Evolutionary conservation across 2,329 filamentous ascomycete species (phyloP).

Genomic region (Rutstroemia sydowiana): DNA sequence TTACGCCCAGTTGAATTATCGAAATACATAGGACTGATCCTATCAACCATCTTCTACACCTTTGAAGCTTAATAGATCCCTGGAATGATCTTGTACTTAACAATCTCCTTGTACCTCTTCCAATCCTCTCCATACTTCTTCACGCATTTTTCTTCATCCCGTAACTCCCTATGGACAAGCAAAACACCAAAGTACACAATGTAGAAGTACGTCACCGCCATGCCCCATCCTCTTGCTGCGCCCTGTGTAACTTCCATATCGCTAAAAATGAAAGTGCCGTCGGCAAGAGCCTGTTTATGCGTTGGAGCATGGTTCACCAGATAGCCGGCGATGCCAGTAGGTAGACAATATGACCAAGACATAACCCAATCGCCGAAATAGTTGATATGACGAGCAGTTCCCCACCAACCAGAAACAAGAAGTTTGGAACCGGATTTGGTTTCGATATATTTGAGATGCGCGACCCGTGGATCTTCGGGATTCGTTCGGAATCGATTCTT

Average conservation of each 20-base stretch:
- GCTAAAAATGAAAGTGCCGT: conserved; percentile 44
- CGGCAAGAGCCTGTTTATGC: conserved; percentile 39
- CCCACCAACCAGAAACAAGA: conserved; percentile 88
- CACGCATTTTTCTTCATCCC: conserved; percentile 86
- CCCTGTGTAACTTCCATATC: conserved; percentile 61
- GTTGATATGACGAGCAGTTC: conserved; percentile 85
- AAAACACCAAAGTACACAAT: conserved; percentile 84
- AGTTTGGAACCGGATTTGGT: conserved; percentile 76
- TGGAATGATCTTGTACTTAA: conserved; percentile 66
- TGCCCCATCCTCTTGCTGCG: conserved; percentile 72
- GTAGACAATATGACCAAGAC: conserved; percentile 83
- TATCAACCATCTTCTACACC: neutral
- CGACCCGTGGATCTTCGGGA: conserved; percentile 69
- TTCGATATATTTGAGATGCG: conserved; percentile 77
- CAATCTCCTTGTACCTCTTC: conserved; percentile 78
- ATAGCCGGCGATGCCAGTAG: conserved; percentile 80
- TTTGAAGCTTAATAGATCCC: conserved; percentile 64
- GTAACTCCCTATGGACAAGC: conserved; percentile 74
- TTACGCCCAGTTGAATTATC: too few relatives aligned
- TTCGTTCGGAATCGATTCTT: conserved; percentile 93
- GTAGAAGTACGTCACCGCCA: conserved; percentile 91
- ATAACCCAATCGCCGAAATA: conserved; percentile 94
- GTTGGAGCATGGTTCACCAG: conserved; percentile 52
- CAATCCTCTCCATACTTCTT: conserved; percentile 91
- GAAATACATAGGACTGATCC: too few relatives aligned